Evolutionary conservation across 345 rosid genomes (phyloP).

Genomic region (Eucalyptus urophylla): DNA sequence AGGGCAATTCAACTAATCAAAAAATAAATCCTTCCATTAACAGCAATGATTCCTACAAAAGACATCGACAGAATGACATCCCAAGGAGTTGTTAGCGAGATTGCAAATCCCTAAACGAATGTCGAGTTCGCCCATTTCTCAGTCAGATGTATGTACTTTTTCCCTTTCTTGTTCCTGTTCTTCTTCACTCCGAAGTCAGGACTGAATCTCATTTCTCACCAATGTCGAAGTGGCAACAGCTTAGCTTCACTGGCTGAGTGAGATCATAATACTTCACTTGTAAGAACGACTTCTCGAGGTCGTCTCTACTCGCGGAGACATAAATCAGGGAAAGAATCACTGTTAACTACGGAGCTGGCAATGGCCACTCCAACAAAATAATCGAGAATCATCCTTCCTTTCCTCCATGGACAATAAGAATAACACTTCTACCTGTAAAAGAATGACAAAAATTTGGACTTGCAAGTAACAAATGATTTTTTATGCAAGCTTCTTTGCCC

Average conservation of each 20-base stretch:
- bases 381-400: slow-evolving; percentile 1
- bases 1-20: neutral
- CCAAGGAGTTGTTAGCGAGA: neutral
- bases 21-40: neutral
- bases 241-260: neutral
- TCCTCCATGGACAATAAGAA: slow-evolving; percentile 8
- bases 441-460: slow-evolving; percentile 5
- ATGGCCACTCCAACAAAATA: slow-evolving; percentile 21
- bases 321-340: neutral
- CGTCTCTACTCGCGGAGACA: neutral
- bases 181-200: neutral
- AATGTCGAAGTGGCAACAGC: neutral
- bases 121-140: neutral
- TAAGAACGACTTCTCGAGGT: neutral
- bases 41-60: neutral
- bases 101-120: neutral
- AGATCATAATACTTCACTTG: neutral
- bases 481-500: slow-evolving; percentile 95
- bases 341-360: slow-evolving; percentile 16
- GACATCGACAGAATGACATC: neutral
- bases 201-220: neutral
- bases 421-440: slow-evolving; percentile 25
- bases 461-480: neutral
- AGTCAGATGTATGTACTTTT: neutral
- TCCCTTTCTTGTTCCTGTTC: neutral